These are phyloP conservation scores for Sporothrix curviconia DNA, from an alignment of 2,329 filamentous ascomycete genomes.

Conservation along the genomic window DNA sequence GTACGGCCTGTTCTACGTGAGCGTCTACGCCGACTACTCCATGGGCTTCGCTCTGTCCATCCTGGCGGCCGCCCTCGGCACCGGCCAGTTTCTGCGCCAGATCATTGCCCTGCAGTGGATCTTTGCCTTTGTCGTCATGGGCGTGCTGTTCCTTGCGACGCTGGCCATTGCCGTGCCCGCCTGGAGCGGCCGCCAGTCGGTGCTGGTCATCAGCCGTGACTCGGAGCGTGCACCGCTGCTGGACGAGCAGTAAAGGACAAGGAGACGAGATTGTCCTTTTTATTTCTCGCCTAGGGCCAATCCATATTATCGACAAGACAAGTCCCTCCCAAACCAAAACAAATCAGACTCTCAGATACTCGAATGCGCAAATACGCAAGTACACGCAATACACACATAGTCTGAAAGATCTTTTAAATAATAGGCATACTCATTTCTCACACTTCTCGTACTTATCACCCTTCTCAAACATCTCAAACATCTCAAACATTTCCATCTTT, in stretches of 20 bases:
- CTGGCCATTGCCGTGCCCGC: slow-evolving; percentile 58
- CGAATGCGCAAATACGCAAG: too few species aligned
- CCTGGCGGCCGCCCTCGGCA: slow-evolving; percentile 65
- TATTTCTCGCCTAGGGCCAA: neutral
- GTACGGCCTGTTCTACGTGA: slow-evolving; percentile 71
- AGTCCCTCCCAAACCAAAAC: too few species aligned
- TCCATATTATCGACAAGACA: too few species aligned
- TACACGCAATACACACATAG: too few species aligned
- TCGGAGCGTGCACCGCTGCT: slow-evolving; percentile 57
- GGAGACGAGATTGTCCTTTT: neutral
- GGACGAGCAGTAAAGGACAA: slow-evolving; percentile 30
- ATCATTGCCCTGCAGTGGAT: slow-evolving; percentile 83
- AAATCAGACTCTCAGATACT: too few species aligned
- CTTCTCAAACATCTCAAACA: too few species aligned
- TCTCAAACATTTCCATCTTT: too few species aligned
- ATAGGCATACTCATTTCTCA: too few species aligned
- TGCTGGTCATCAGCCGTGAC: slow-evolving; percentile 31
- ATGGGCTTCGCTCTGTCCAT: slow-evolving; percentile 75
- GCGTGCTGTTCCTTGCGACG: slow-evolving; percentile 63
- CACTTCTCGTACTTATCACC: neutral
- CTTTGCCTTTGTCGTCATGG: slow-evolving; percentile 81
- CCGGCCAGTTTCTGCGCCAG: slow-evolving; percentile 68
- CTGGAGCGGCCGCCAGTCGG: slow-evolving; percentile 47
- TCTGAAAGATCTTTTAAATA: too few species aligned
- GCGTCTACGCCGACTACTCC: slow-evolving; percentile 66